Base-by-base conservation (phyloP, 306 rosid species). In the Trifolium repens region DNA sequence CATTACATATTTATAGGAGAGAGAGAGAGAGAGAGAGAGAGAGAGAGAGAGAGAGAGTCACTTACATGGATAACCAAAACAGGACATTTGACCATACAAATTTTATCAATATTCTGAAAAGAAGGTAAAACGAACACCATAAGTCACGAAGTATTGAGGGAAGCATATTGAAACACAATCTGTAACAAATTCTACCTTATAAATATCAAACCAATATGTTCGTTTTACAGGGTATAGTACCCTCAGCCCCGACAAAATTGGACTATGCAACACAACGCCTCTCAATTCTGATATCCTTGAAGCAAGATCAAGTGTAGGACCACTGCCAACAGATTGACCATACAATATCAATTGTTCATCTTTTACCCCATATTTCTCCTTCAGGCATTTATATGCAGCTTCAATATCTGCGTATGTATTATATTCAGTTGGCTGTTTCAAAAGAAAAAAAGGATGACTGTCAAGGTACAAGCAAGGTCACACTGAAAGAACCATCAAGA, bases 251-350 rank as follows among this genome's bases (percentile, higher is more conserved):
- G 97, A 93, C 80, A 93, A 83, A 77, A 93, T 91, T 50, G 98
- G 93, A 82, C 98, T 93, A 67, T 93, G 97, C 78, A 93, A 83
- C 50, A 91, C 97, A 49, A 93, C 94, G 8, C 92, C 97, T 80
- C 97, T 88, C 75, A 93, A 80, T 62, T 85, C 90, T n/a, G 86
- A 69, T 74, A 87, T 30, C 66, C 91, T 89, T 32, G 98, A 89
- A 69, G 98, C 92, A 59, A 93, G 96, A 75, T 93, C 97, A 78
- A 93, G 87, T 5, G 97, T 93, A 64, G 97, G 98, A 42, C 98
- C 98, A 72, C 97, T 93, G 63, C 98, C 97, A 82, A 93, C 97
- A 71, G 97, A 93, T 70, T 91, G 98, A 73, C 98, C 98, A 73
- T 93, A 91, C 74, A 91, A 78, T 83, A 93, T 91, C 71, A 93